Percentiles rank a stretch among this genome's conserved stretches.
phyloP scores from a whole-genome alignment of 768 basidiomycete genomes.

The Pleurotus salmoneostramineus region DNA sequence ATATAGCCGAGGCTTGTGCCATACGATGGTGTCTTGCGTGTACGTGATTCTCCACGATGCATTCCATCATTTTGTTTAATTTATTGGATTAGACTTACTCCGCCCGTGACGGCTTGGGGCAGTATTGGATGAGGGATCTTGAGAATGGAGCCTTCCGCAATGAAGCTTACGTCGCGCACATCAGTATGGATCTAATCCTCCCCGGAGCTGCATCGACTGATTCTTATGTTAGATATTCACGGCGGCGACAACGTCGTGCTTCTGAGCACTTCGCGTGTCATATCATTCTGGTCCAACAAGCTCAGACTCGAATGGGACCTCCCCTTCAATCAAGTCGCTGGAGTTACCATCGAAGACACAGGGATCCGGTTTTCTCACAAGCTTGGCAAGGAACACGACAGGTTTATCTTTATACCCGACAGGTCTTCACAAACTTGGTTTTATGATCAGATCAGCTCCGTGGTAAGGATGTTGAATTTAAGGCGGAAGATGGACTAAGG shows the following conservation, averaged over 20 bases:
- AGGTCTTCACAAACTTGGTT: slow-evolving; percentile 77
- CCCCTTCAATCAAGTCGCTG: slow-evolving; percentile 81
- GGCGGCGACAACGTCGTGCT: slow-evolving; percentile 79
- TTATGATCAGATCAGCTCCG: slow-evolving; percentile 69
- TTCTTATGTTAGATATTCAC: slow-evolving; percentile 51
- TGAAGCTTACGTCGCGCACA: slow-evolving; percentile 89
- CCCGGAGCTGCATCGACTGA: slow-evolving; percentile 2
- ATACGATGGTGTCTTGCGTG: slow-evolving; percentile 82
- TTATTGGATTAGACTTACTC: slow-evolving; percentile 67
- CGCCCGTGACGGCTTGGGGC: slow-evolving; percentile 85
- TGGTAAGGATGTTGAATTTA: slow-evolving; percentile 76
- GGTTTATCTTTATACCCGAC: slow-evolving; percentile 74
- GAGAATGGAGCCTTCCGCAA: slow-evolving; percentile 83
- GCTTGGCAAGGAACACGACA: slow-evolving; percentile 68
- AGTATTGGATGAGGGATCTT: slow-evolving; percentile 95
- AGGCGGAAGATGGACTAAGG: slow-evolving; percentile 62
- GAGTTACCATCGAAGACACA: slow-evolving; percentile 84
- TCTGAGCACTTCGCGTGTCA: slow-evolving; percentile 72
- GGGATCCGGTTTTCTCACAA: slow-evolving; percentile 89
- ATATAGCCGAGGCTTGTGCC: slow-evolving; percentile 79
- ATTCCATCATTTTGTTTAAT: not conserved
- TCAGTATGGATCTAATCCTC: slow-evolving; percentile 49
- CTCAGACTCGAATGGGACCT: slow-evolving; percentile 90
- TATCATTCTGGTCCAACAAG: slow-evolving; percentile 83
- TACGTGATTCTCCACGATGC: slow-evolving; percentile 20